Evolutionary conservation across 1,284 basidiomycete species (phyloP).

Genomic region (Tausonia pullulans): DNA sequence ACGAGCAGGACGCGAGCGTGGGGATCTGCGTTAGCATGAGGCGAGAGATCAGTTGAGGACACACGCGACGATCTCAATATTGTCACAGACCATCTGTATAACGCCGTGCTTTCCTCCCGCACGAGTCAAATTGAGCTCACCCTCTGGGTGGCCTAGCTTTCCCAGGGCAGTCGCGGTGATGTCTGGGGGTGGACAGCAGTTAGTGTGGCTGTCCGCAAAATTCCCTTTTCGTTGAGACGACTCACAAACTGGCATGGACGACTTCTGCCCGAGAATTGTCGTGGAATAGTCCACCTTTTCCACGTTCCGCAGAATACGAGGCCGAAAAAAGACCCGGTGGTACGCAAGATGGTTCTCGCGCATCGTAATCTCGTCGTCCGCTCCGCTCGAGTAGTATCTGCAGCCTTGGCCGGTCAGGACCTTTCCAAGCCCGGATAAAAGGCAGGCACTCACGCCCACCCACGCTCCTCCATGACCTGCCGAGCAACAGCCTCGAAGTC

Average conservation of each 20-base stretch:
- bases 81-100: slow-evolving; percentile 72
- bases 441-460: slow-evolving; percentile 65
- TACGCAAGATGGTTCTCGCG: slow-evolving; percentile 82
- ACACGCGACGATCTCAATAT: neutral
- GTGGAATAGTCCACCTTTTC: slow-evolving; percentile 69
- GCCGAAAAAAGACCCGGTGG: slow-evolving; percentile 87
- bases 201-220: neutral
- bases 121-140: slow-evolving; percentile 74
- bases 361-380: slow-evolving; percentile 77
- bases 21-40: slow-evolving; percentile 49
- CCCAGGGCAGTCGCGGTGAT: slow-evolving; percentile 62
- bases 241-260: slow-evolving; percentile 63
- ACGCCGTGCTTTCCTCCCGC: slow-evolving; percentile 67
- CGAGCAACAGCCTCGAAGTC: slow-evolving; percentile 81
- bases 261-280: slow-evolving; percentile 59
- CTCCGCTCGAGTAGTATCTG: slow-evolving; percentile 39
- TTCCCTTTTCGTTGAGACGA: too few species aligned
- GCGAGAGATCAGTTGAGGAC: neutral
- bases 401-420: neutral
- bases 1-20: slow-evolving; percentile 75
- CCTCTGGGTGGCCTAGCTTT: slow-evolving; percentile 87
- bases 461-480: slow-evolving; percentile 60
- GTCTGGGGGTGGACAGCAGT: slow-evolving; percentile 29
- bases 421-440: neutral
- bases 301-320: slow-evolving; percentile 74